Evolutionary conservation across 108 stramenopile species (phyloP).

Genomic region (Phaeodactylum tricornutum): DNA sequence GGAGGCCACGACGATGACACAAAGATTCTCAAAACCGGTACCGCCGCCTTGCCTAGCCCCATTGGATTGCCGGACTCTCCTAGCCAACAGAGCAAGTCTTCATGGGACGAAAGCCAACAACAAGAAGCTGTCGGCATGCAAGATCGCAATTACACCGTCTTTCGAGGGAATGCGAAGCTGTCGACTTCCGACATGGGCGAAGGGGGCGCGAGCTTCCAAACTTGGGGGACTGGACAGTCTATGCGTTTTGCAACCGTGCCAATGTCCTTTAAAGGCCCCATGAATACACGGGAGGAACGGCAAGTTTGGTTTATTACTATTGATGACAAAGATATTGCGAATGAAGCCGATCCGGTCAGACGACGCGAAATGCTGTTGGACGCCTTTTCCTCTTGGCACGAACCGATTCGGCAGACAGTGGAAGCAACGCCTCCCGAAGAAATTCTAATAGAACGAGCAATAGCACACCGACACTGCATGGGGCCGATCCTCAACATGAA

Average conservation of each 20-base stretch:
- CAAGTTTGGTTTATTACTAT: conserved; percentile 86
- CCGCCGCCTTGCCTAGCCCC: conserved; percentile 11
- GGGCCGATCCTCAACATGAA: conserved; percentile 61
- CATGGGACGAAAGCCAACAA: conserved; percentile 47
- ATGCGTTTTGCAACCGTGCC: conserved; percentile 86
- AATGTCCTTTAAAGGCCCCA: conserved; percentile 19
- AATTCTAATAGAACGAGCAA: conserved; percentile 65
- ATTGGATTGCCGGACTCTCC: conserved; percentile 1
- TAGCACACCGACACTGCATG: conserved; percentile 60
- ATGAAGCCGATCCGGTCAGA: conserved; percentile 31
- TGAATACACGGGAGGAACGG: conserved; percentile 19
- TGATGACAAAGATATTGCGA: conserved; percentile 33
- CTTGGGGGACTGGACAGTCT: conserved; percentile 61
- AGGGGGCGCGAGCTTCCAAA: conserved; percentile 57
- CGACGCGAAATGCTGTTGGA: conserved; percentile 43
- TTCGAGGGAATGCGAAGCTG: conserved; percentile 70
- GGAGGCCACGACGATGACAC: conserved; percentile 29
- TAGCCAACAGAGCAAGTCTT: conserved; percentile 2
- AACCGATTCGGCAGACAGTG: conserved; percentile 61
- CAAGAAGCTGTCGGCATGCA: conserved; percentile 43
- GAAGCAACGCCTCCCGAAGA: conserved; percentile 68
- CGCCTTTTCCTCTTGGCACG: conserved; percentile 75
- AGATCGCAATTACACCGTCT: conserved; percentile 72
- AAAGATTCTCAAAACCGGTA: conserved; percentile 4
- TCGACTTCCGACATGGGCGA: conserved; percentile 31